Conservation (phyloP, 2,329 filamentous ascomycete species). For the Fusarium xyrophilum region DNA sequence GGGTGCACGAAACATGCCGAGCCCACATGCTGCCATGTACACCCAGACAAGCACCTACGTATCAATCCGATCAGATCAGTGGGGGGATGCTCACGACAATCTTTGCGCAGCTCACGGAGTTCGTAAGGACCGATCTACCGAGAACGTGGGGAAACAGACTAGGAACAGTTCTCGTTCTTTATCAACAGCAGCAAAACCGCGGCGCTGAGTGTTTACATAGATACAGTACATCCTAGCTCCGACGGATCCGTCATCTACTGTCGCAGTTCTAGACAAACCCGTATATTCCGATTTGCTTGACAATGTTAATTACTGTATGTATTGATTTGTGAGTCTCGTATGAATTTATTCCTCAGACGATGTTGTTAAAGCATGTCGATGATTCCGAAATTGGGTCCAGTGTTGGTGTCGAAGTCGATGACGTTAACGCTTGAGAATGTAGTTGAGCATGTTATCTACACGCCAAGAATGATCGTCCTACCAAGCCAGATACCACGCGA, state of each 20-base stretch:
- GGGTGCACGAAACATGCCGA: conserved; percentile 24
- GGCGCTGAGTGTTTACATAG: conserved; percentile 13
- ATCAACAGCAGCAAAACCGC: background rate
- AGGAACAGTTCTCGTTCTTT: background rate
- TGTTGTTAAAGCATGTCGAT: background rate
- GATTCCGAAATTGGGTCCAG: background rate
- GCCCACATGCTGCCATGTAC: conserved; percentile 5
- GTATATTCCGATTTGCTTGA: conserved; percentile 26
- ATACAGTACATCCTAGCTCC: conserved; percentile 19
- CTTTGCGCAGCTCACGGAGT: conserved; percentile 14
- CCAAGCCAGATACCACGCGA: conserved; percentile 11
- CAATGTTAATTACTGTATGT: background rate
- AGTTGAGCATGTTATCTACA: conserved; percentile 16
- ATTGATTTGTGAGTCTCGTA: background rate
- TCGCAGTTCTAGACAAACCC: conserved; percentile 15
- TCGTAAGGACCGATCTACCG: conserved; percentile 29
- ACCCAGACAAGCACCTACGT: background rate
- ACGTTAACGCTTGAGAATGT: conserved; percentile 4
- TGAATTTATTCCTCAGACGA: background rate
- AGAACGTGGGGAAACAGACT: conserved; percentile 24
- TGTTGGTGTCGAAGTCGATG: conserved; percentile 2
- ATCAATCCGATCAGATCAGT: conserved; percentile 7
- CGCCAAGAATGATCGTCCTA: background rate
- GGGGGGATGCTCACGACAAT: conserved; percentile 1
- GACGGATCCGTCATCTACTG: conserved; percentile 16